Evolutionary conservation across 1,284 basidiomycete genomes (phyloP).

Genomic region (Farysia itapuensis): DNA sequence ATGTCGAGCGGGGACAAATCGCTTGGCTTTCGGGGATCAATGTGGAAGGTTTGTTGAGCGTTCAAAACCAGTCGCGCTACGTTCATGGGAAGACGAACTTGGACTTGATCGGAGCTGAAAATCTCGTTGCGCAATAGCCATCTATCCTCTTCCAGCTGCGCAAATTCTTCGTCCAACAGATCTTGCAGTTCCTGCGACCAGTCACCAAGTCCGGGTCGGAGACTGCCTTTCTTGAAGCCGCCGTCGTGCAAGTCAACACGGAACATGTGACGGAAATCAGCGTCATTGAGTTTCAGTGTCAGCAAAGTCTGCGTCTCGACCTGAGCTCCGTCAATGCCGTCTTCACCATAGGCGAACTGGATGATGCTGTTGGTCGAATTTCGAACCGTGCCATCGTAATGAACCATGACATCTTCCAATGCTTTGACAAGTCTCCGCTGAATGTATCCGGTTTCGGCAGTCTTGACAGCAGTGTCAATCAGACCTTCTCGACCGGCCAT

Average conservation of each 20-base stretch:
- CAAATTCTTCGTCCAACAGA: slow-evolving; percentile 85
- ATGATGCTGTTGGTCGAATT: slow-evolving; percentile 77
- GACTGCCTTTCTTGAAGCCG: slow-evolving; percentile 66
- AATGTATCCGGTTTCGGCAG: slow-evolving; percentile 98
- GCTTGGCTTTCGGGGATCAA: slow-evolving; percentile 87
- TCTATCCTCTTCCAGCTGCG: slow-evolving; percentile 76
- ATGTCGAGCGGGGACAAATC: slow-evolving; percentile 88
- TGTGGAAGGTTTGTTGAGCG: slow-evolving; percentile 94
- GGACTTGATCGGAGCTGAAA: slow-evolving; percentile 71
- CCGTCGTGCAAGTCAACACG: slow-evolving; percentile 77
- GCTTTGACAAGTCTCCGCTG: slow-evolving; percentile 98
- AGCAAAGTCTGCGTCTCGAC: slow-evolving; percentile 94
- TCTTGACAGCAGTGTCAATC: slow-evolving; percentile 99
- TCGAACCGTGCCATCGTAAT: slow-evolving; percentile 95
- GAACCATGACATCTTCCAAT: slow-evolving; percentile 93
- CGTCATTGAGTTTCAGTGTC: slow-evolving; percentile 79
- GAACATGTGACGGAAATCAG: slow-evolving; percentile 85
- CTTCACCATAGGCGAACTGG: slow-evolving; percentile 96
- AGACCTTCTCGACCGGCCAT: slow-evolving; percentile 99
- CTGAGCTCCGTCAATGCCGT: slow-evolving; percentile 96
- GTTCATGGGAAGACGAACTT: slow-evolving; percentile 69
- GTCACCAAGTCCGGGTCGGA: slow-evolving; percentile 94
- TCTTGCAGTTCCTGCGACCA: slow-evolving; percentile 81
- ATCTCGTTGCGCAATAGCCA: slow-evolving; percentile 76
- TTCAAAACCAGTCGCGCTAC: slow-evolving; percentile 93